Percentiles rank a stretch among this genome's conserved stretches.
phyloP scores from a whole-genome alignment of 2,329 filamentous ascomycete species.

The Trichoderma sp. region DNA sequence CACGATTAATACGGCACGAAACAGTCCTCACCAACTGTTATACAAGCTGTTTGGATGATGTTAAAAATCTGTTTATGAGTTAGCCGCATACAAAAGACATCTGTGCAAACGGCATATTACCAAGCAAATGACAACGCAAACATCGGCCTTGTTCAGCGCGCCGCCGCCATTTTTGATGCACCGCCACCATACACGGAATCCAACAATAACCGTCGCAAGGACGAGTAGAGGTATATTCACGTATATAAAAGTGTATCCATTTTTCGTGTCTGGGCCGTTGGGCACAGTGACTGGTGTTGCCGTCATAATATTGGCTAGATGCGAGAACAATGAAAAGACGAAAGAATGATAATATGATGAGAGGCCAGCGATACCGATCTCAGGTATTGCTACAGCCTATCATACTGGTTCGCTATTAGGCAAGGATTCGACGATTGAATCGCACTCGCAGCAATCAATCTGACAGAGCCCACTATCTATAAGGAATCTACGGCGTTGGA shows the following conservation, averaged over 20 bases:
- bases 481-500: not conserved
- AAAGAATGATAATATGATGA: not conserved
- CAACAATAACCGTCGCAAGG: not conserved
- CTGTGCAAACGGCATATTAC: not conserved
- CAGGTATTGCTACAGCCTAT: not conserved
- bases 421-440: not conserved
- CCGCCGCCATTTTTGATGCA: not conserved
- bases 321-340: not conserved
- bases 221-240: slow-evolving; percentile 13
- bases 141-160: slow-evolving; percentile 8
- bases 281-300: not conserved
- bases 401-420: not conserved
- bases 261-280: slow-evolving; percentile 3
- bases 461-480: not conserved
- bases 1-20: not conserved
- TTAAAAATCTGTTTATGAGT: not conserved
- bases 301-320: not conserved
- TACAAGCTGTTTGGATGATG: not conserved
- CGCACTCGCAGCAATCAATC: not conserved
- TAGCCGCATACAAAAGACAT: not conserved
- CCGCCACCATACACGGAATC: slow-evolving; percentile 14
- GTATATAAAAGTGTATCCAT: slow-evolving; percentile 5
- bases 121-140: slow-evolving; percentile 11
- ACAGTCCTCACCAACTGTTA: not conserved
- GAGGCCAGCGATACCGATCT: not conserved